Conservation (phyloP, 371 early-diverging fungal genomes). For the Apophysomyces ossiformis region DNA sequence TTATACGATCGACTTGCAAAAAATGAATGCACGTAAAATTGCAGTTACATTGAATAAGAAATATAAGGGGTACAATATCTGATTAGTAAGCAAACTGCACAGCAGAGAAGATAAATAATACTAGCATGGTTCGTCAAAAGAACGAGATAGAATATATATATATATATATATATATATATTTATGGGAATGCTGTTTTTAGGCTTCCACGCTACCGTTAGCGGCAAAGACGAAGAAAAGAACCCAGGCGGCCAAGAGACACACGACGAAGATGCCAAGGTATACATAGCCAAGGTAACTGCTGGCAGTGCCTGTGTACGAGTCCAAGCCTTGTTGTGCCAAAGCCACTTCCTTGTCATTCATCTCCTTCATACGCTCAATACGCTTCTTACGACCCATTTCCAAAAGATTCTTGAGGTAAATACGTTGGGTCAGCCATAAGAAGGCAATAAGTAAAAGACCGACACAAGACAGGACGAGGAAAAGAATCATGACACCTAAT, state of each 20-base stretch:
- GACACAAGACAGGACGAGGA: slow-evolving; percentile 35
- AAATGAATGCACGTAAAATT: too few relatives aligned
- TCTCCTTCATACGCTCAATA: slow-evolving; percentile 42
- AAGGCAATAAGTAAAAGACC: slow-evolving; percentile 39
- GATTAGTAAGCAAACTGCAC: too few relatives aligned
- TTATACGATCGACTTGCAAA: too few relatives aligned
- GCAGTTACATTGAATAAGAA: too few relatives aligned
- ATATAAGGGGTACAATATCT: too few relatives aligned
- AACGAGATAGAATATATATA: too few relatives aligned
- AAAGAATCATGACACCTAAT: slow-evolving; percentile 44
- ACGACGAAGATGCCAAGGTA: slow-evolving; percentile 31
- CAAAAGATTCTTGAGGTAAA: slow-evolving; percentile 34
- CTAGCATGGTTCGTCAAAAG: too few relatives aligned
- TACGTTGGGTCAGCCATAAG: slow-evolving; percentile 37
- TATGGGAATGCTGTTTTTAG: slow-evolving; percentile 13
- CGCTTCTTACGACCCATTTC: slow-evolving; percentile 40
- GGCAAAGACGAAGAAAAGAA: slow-evolving; percentile 52
- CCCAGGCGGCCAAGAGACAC: slow-evolving; percentile 43
- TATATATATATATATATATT: too few relatives aligned
- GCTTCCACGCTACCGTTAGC: slow-evolving; percentile 23
- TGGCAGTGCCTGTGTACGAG: slow-evolving; percentile 29
- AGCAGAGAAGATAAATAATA: too few relatives aligned
- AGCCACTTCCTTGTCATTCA: slow-evolving; percentile 41
- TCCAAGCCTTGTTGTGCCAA: slow-evolving; percentile 43
- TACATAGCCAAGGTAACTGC: slow-evolving; percentile 25